Evolutionary conservation across 441 rosid species (phyloP).

Genomic region (Populus tomentosa): DNA sequence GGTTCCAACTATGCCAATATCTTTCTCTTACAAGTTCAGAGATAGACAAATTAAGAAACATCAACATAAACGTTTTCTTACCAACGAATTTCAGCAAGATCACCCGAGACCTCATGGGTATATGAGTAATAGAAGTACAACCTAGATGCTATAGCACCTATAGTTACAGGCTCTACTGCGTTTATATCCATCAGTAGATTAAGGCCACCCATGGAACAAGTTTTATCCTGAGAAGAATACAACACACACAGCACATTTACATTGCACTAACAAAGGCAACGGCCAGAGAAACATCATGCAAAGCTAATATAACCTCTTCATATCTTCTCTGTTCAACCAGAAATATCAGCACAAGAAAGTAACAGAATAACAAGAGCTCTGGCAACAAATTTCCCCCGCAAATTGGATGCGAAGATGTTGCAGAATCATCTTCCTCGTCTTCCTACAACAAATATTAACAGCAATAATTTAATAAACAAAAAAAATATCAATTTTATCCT

Average conservation of each 20-base stretch:
- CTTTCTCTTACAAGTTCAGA: background rate
- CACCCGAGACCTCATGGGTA: slow-evolving; percentile 62
- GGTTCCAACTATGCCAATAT: background rate
- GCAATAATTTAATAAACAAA: no score
- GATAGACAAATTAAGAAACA: background rate
- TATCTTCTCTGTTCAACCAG: slow-evolving; percentile 64
- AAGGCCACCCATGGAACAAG: slow-evolving; percentile 63
- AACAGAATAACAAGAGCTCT: slow-evolving; percentile 45
- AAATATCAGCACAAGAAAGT: slow-evolving; percentile 20
- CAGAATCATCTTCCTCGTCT: slow-evolving; percentile 47
- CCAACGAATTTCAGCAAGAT: slow-evolving; percentile 72
- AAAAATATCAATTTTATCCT: no score
- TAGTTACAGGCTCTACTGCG: slow-evolving; percentile 39
- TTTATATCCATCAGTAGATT: slow-evolving; percentile 48
- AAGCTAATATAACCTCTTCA: slow-evolving; percentile 36
- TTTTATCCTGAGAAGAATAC: slow-evolving; percentile 47
- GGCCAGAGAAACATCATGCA: background rate
- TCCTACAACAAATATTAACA: no score
- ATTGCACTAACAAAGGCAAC: background rate
- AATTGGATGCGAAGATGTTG: slow-evolving; percentile 24
- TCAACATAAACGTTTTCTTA: slow-evolving; percentile 18
- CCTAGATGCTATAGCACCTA: slow-evolving; percentile 66
- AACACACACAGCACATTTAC: background rate
- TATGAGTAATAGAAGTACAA: slow-evolving; percentile 66
- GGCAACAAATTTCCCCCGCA: slow-evolving; percentile 39